phyloP scores from a whole-genome alignment of 495 filamentous ascomycete species.

The Tuber melanosporum region DNA sequence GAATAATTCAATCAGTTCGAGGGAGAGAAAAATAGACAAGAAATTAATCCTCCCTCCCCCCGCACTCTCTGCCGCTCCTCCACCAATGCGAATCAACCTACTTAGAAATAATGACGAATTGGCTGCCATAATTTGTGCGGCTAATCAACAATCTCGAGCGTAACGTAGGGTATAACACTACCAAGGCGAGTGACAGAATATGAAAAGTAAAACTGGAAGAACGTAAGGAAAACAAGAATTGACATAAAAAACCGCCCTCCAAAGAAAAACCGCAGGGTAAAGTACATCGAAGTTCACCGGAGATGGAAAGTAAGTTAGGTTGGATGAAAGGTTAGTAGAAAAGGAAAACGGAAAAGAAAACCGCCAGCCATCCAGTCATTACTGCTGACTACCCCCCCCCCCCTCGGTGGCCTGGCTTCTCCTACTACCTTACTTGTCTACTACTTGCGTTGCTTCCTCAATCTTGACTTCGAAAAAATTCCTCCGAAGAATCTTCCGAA shows the following conservation, averaged over 20 bases:
- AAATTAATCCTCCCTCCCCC: not conserved
- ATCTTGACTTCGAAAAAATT: constrained; percentile 33
- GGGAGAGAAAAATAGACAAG: not conserved
- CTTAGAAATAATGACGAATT: not conserved
- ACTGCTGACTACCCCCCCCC: not conserved
- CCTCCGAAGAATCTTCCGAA: constrained; percentile 35
- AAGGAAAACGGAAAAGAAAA: constrained; percentile 12
- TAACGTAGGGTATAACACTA: not conserved
- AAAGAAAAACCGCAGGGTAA: not conserved
- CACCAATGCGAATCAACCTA: not conserved
- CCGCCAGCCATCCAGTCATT: constrained; percentile 4
- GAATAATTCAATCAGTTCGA: not conserved
- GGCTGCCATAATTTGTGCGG: not conserved
- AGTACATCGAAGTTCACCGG: not conserved
- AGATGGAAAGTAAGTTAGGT: not conserved
- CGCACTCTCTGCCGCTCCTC: not conserved
- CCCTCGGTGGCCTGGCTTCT: not conserved
- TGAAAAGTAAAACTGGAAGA: constrained; percentile 8
- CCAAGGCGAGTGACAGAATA: constrained; percentile 2
- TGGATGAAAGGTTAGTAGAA: constrained; percentile 1
- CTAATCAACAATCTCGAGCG: not conserved
- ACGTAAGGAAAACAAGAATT: not conserved
- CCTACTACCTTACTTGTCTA: not conserved
- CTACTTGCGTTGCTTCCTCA: constrained; percentile 12
- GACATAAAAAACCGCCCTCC: not conserved